Base-by-base conservation (phyloP, 1,284 basidiomycete genomes). In the Earliella scabrosa region DNA sequence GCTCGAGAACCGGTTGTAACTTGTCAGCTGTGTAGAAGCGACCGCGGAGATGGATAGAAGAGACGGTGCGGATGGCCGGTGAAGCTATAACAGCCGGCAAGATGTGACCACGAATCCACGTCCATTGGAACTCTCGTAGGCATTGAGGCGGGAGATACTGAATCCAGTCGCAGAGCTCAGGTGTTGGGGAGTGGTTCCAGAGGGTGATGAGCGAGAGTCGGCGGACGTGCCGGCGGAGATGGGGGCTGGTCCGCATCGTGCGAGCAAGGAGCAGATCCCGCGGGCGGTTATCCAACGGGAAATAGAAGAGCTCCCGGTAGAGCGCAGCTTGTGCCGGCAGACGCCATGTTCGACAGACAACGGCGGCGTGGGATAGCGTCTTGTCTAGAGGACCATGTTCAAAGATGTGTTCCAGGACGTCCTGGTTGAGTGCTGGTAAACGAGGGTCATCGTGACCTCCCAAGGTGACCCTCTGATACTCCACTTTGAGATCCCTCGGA, bases 161-260 rank as follows among this genome's bases (percentile, higher is more conserved):
- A 6, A 59, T 56, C 53, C 54, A 56, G 1, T 52, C 54, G 32
- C 53, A 56, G 16, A 56, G 50, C 24, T 59, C 46, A 0, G 50
- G 50, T 2, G 27, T 52, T 4, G 58, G 50, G 7, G 58, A 50
- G 34, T 59, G 54, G 3, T 46, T 59, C 58, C 58, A 59, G 1
- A 51, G 20, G 3, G 58, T 59, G 29, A 50, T 26, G 16, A 59
- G 32, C 34, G 38, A 56, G 9, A 56, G 47, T 16, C 50, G 29
- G 3, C 58, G 58, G 0, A 59, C 46, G 14, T 50, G 34, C 2
- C 41, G 38, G 6, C 52, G 54, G 11, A 59, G 54, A 24, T 59
- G 58, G 1, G 58, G 50, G 5, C 50, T 51, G 10, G 50, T 55
- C 21, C 53, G 38, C 43, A 59, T 40, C 6, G 58, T 59, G 18